A percentile compares a stretch with the other conserved stretches of the same genome.
These are phyloP conservation scores for Myriosclerotinia curreyana DNA, from an alignment of 2,329 filamentous ascomycete genomes.

Conservation along the genomic window DNA sequence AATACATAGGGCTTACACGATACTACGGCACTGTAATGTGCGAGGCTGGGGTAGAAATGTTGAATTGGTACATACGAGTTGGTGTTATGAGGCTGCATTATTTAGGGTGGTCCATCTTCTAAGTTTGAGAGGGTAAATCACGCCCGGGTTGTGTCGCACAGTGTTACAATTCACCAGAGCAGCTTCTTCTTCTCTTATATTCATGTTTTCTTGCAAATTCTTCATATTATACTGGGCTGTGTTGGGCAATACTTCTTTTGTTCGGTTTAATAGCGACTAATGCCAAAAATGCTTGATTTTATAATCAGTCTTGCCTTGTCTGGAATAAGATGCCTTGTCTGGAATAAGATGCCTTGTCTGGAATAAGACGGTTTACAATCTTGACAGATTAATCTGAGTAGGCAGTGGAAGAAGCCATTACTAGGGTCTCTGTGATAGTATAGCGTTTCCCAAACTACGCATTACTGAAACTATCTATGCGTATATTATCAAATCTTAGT, in stretches of 20 bases:
- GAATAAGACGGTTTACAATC: too few species aligned
- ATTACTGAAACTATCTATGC: too few species aligned
- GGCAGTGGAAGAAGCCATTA: too few species aligned
- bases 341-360: too few species aligned
- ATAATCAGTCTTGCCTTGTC: background rate
- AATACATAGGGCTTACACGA: background rate
- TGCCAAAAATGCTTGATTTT: background rate
- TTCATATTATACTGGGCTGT: background rate
- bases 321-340: too few species aligned
- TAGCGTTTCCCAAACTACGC: too few species aligned
- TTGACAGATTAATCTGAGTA: too few species aligned
- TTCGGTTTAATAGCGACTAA: background rate
- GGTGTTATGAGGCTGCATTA: background rate
- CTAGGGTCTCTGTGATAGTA: too few species aligned
- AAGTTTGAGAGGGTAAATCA: background rate
- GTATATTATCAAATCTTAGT: too few species aligned
- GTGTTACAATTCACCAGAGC: background rate
- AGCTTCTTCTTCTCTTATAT: background rate
- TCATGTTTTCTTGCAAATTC: background rate
- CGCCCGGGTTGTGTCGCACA: background rate
- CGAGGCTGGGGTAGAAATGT: background rate
- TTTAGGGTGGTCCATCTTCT: background rate
- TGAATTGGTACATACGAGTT: background rate
- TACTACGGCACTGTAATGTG: background rate
- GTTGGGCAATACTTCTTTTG: background rate